phyloP scores from a whole-genome alignment of 495 filamentous ascomycete species.

The Echria macrotheca region DNA sequence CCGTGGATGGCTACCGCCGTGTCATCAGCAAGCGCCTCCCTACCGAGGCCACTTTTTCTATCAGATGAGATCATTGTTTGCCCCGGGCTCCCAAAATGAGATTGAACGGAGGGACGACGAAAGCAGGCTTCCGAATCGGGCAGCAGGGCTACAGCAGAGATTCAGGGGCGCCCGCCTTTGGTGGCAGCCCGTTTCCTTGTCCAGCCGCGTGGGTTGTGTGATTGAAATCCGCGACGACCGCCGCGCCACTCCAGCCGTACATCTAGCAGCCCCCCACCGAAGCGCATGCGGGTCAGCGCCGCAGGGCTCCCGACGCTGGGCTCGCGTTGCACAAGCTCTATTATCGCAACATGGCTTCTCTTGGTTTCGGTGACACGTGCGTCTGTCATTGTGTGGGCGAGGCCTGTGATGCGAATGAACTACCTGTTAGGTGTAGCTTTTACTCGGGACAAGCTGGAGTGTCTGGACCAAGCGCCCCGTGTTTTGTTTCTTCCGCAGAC shows the following conservation, averaged over 20 bases:
- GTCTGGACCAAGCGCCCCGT: no score
- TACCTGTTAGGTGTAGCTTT: no score
- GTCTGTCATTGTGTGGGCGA: no score
- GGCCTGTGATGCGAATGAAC: no score
- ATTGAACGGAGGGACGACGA: not conserved
- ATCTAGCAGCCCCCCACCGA: not conserved
- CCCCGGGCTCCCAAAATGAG: no score
- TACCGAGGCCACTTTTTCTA: no score
- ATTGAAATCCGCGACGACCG: not conserved
- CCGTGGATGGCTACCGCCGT: no score
- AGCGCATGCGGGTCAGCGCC: not conserved
- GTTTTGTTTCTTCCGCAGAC: no score
- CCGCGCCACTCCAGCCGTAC: not conserved
- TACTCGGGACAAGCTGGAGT: no score
- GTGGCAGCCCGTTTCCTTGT: not conserved
- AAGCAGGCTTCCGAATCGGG: not conserved
- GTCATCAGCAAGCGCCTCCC: no score
- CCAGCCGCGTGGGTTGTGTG: not conserved
- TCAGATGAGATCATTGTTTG: no score
- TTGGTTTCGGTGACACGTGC: not conserved
- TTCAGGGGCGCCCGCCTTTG: not conserved
- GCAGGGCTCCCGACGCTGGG: no score
- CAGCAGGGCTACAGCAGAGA: not conserved
- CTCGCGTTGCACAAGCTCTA: not conserved
- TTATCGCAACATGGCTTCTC: not conserved